Base-by-base conservation (phyloP, 75 land plant species). In the Larix kaempferi region DNA sequence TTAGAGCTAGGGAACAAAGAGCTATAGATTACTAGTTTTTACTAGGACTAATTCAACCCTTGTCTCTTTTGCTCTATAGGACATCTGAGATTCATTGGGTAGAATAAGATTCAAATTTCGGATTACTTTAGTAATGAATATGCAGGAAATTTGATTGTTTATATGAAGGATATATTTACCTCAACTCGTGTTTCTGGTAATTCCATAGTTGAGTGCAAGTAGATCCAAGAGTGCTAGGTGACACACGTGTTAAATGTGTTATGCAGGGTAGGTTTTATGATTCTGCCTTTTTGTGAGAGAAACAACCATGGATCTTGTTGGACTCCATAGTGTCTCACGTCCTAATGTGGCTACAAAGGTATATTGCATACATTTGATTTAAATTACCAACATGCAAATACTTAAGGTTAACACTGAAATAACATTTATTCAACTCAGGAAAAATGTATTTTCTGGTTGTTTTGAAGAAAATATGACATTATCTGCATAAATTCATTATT, bases 231-330 rank as follows among this genome's bases (percentile, higher is more conserved):
- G 96, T 95, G n/a, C 82, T 95, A 79, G 83, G 92, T 79, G 98
- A 98, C 25, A 89, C 88, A 81, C 81, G 84, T 77, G 98, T 98
- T 37, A 98, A 93, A 83, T 61, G 78, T 65, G 99, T 98, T 73
- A 98, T 98, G 80, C 98, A 98, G 89, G 99, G 98, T 52, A 87
- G 98, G 77, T 98, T 98, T 84, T 84, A 90, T 71, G 99, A 98
- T 54, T 93, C 95, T 76, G 94, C 95, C 55, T 98, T 35, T 95
- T 94, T 77, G 99, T 91, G 1, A 79, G 98, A 63, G 99, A 98
- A 88, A 98, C 99, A 78, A 95, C 99, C 49, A 81, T 98, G 83
- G 99, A 98, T 79, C 94, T 98, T 84, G 98, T 98, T 83, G 98
- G 98, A 57, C 82, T 91, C 16, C 93, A 98, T 85, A 98, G 95